These are phyloP conservation scores for Ganoderma boninense DNA, from an alignment of 1,284 basidiomycete species.

Conservation along the genomic window DNA sequence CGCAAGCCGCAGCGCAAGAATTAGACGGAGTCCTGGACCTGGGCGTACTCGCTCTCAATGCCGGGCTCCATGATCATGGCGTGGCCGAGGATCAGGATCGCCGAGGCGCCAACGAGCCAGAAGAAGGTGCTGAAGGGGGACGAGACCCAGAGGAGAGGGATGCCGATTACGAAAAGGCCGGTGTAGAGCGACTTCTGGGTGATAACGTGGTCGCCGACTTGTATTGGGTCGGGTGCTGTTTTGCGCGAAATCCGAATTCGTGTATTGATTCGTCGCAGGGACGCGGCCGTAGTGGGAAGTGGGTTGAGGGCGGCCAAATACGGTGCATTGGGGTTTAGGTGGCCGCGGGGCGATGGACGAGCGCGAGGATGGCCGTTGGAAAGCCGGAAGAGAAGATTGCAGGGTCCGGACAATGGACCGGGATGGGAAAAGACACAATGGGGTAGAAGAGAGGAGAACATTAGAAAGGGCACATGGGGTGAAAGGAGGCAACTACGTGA, in stretches of 20 bases:
- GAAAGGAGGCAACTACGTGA: constrained; percentile 25
- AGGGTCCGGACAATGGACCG: too few species aligned
- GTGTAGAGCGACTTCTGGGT: constrained; percentile 89
- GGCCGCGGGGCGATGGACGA: not conserved
- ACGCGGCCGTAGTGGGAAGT: not conserved
- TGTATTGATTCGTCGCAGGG: not conserved
- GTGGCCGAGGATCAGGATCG: constrained; percentile 80
- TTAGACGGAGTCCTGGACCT: constrained; percentile 74
- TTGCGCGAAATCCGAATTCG: not conserved
- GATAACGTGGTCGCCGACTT: constrained; percentile 80
- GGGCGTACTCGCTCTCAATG: constrained; percentile 88
- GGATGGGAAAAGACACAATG: not conserved
- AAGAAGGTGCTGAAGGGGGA: constrained; percentile 79
- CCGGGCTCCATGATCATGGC: constrained; percentile 88
- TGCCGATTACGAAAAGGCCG: constrained; percentile 79
- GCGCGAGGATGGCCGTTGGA: not conserved
- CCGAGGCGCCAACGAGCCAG: constrained; percentile 82
- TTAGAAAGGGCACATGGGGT: constrained; percentile 2
- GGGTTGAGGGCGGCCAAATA: constrained; percentile 47
- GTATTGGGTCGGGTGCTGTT: constrained; percentile 78
- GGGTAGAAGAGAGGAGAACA: constrained; percentile 6
- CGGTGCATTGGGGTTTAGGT: constrained; percentile 4
- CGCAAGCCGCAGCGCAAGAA: not conserved
- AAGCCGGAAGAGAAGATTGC: not conserved
- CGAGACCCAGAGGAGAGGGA: constrained; percentile 74